Conservation (phyloP, 2,329 filamentous ascomycete species). For the Trichoderma simmonsii region DNA sequence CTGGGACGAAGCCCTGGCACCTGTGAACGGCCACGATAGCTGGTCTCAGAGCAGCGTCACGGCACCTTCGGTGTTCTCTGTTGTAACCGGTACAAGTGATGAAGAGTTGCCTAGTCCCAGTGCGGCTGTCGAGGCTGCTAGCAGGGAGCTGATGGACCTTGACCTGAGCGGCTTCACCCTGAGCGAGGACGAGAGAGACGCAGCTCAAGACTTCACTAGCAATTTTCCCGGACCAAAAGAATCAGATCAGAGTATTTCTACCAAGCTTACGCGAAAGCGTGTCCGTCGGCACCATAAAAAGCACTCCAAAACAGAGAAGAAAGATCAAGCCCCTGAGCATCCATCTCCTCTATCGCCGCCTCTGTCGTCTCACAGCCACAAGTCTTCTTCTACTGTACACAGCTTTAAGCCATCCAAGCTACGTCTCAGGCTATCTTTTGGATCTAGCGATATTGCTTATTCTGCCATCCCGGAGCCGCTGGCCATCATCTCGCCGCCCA, state of each 20-base stretch:
- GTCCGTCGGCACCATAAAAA: constrained; percentile 38
- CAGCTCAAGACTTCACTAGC: constrained; percentile 32
- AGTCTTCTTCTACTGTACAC: constrained; percentile 24
- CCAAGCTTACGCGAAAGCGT: constrained; percentile 47
- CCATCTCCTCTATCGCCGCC: not conserved
- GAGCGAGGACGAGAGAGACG: constrained; percentile 33
- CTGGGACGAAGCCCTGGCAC: constrained; percentile 81
- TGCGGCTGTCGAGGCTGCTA: constrained; percentile 53
- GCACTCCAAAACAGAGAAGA: constrained; percentile 30
- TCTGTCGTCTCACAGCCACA: constrained; percentile 15
- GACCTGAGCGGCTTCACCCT: constrained; percentile 40
- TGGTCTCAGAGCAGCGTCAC: constrained; percentile 34
- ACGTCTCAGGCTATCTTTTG: constrained; percentile 25
- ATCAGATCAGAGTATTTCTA: constrained; percentile 41
- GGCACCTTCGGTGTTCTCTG: constrained; percentile 32
- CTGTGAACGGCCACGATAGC: constrained; percentile 51
- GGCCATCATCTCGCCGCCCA: constrained; percentile 47
- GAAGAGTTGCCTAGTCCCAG: constrained; percentile 47
- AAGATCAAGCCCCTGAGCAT: constrained; percentile 21
- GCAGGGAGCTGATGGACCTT: constrained; percentile 44
- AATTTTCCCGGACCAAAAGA: constrained; percentile 33
- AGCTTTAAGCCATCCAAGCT: constrained; percentile 28
- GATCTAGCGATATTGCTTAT: constrained; percentile 26
- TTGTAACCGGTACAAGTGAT: constrained; percentile 33
- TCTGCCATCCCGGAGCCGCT: constrained; percentile 31